phyloP scores from a whole-genome alignment of 179 eudicot species.

The Vitellaria paradoxa region DNA sequence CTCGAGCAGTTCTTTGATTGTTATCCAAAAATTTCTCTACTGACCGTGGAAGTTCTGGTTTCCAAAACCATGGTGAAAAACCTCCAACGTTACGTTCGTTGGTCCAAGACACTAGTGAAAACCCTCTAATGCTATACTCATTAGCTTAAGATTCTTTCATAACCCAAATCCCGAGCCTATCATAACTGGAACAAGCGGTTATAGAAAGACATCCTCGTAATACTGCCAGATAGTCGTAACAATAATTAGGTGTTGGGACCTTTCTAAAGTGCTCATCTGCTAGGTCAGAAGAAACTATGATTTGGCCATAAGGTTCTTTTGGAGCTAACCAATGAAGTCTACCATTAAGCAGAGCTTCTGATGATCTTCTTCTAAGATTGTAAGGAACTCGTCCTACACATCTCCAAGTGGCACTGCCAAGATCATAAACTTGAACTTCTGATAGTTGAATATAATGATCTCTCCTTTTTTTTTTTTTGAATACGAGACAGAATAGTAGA shows the following conservation, averaged over 20 bases:
- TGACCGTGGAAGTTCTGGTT: too few species aligned
- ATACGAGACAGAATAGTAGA: too few species aligned
- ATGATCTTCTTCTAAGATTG: not conserved
- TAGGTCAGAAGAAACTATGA: conserved; percentile 24
- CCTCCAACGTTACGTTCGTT: not conserved
- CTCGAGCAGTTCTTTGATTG: not conserved
- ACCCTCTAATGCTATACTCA: not conserved
- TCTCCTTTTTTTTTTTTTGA: too few species aligned
- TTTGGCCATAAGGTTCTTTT: not conserved
- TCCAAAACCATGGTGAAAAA: too few species aligned
- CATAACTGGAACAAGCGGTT: not conserved
- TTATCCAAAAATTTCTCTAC: conserved; percentile 2
- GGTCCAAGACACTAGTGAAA: not conserved
- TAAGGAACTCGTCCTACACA: conserved; percentile 20
- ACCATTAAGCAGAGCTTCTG: conserved; percentile 19
- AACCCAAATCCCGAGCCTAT: conserved; percentile 26
- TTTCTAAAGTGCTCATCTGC: conserved; percentile 16
- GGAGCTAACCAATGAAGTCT: conserved; percentile 26
- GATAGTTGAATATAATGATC: not conserved
- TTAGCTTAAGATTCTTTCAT: conserved; percentile 28
- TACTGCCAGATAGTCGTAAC: conserved; percentile 9
- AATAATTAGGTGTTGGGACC: conserved; percentile 13
- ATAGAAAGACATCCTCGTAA: conserved; percentile 23
- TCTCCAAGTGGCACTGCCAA: conserved; percentile 17
- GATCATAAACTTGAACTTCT: conserved; percentile 22